Evolutionary conservation across 2,329 filamentous ascomycete species (phyloP), one percentile per base, ranked within the genome.

Genomic region (Microcyclospora pomicola): DNA sequence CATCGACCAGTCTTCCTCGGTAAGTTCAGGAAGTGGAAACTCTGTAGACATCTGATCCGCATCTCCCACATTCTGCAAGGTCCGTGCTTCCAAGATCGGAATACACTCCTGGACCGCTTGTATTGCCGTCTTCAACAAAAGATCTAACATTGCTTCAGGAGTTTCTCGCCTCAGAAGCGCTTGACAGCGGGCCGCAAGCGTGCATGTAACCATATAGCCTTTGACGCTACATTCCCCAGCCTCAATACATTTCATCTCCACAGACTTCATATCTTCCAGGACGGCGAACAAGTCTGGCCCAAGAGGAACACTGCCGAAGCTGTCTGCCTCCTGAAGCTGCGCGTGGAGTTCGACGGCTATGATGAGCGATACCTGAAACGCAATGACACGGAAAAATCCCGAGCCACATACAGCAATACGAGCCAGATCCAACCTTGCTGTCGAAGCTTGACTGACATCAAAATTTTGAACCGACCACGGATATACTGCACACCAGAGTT

Each of bases 151-250:
- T 15, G 28, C 35, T 14, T 6, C 28, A 15, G n/a, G 15, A 11
- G 12, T 15, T 27, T 29, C 12, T n/a, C 27, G 24, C 9, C 35
- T 19, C 6, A 5, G 4, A 12, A 36, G 27, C 14, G 16, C 35
- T 12, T 36, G 16, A 16, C 28, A 15, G 15, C 30, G 35, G 5
- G 35, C 35, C 24, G 10, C 6, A 15, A 36, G 9, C 9, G 14
- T 11, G 15, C 14, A 7, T 6, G 30, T 31, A 12, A 36, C 6
- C 15, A 36, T 12, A 15, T 31, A 31, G 9, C 35, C 35, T 27
- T 30, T 36, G 16, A 31, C 28, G 30, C 15, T 36, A n/a, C 24
- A 11, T 16, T 36, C 35, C 7, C 35, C 35, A 30, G 35, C 35
- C 12, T 36, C 35, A 3, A 36, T 15, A 14, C 15, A 27, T 13